phyloP scores from a whole-genome alignment of 2,329 filamentous ascomycete genomes.

The Trichoderma polysporum region DNA sequence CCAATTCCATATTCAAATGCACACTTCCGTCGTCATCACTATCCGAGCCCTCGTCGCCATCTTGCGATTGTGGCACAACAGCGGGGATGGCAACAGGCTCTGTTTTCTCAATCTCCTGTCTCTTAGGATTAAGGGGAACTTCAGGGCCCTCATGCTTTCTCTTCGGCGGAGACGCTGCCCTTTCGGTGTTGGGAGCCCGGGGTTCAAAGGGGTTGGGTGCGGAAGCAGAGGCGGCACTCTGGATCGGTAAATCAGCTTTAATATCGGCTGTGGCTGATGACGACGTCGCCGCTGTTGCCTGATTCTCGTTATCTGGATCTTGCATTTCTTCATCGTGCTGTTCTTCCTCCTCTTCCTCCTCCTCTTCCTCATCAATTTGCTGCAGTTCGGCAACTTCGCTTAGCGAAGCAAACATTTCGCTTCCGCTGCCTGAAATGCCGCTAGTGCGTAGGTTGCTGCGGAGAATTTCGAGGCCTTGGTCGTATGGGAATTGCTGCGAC shows the following conservation, averaged over 20 bases:
- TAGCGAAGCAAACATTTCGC: conserved; percentile 31
- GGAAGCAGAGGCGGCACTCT: conserved; percentile 37
- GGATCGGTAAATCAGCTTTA: conserved; percentile 30
- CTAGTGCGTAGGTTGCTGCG: conserved; percentile 55
- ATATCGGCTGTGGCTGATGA: conserved; percentile 26
- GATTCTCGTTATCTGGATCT: conserved; percentile 14
- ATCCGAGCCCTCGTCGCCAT: conserved; percentile 32
- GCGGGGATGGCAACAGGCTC: conserved; percentile 12
- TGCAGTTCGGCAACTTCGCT: conserved; percentile 39
- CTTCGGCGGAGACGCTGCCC: conserved; percentile 36
- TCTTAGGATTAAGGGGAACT: conserved; percentile 37
- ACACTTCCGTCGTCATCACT: conserved; percentile 54
- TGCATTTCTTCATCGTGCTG: conserved; percentile 24
- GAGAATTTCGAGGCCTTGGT: conserved; percentile 70
- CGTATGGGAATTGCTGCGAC: conserved; percentile 60
- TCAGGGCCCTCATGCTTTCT: conserved; percentile 42
- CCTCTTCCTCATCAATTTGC: conserved; percentile 41
- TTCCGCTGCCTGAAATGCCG: conserved; percentile 27
- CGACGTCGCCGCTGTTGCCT: background rate
- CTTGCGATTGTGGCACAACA: conserved; percentile 22
- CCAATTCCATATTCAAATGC: conserved; percentile 59
- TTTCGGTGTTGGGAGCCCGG: conserved; percentile 22
- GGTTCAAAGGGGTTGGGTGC: conserved; percentile 38
- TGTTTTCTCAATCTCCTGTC: conserved; percentile 40
- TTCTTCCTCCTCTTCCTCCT: conserved; percentile 39